Evolutionary conservation across 2,329 filamentous ascomycete genomes (phyloP), one percentile per base, ranked within the genome.

Genomic region (Nothopassalora personata): DNA sequence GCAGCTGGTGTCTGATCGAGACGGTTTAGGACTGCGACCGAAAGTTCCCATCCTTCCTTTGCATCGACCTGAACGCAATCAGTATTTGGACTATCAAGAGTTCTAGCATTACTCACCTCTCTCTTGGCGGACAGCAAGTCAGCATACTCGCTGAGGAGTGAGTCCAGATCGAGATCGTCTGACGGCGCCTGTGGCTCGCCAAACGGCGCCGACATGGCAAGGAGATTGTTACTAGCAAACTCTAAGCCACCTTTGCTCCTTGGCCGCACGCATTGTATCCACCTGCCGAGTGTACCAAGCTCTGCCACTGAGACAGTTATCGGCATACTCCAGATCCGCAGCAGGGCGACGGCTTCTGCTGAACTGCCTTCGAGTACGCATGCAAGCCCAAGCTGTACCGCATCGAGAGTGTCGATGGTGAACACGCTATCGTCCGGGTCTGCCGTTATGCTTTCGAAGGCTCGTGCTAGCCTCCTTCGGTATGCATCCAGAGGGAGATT

Each of bases 341-440:
- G 74, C 50, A 96, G 81, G 9, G 85, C 84, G 52, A 97, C 76
- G 5, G 90, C 85, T 27, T 85, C 88, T 70, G 91, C 88, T 36
- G 89, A 79, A 63, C 96, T 91, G 53, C 89, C 89, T 72, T 96
- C 90, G 61, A 96, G 87, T 3, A 90, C 81, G 57, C 87, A 91
- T 4, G 89, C 91, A 54, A 97, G 77, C 3, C 86, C 90, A 36
- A 97, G 86, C 71, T 97, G 91, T 36, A 94, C 80, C 1, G 85
- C 80, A 66, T 89, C 88, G 65, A 87, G 80, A 0, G 86, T 83
- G 73, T 96, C 90, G 62, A 96, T 84, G 62, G 86, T 82, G 67
- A 96, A 89, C 1, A 79, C 76, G 10, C 79, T 75, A 43, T 90
- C 86, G 0, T 87, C 85, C 4, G 83, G 78, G 23, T 86, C 81